phyloP scores from a whole-genome alignment of 1,284 basidiomycete genomes.

The Salmacisia buchloeana region DNA sequence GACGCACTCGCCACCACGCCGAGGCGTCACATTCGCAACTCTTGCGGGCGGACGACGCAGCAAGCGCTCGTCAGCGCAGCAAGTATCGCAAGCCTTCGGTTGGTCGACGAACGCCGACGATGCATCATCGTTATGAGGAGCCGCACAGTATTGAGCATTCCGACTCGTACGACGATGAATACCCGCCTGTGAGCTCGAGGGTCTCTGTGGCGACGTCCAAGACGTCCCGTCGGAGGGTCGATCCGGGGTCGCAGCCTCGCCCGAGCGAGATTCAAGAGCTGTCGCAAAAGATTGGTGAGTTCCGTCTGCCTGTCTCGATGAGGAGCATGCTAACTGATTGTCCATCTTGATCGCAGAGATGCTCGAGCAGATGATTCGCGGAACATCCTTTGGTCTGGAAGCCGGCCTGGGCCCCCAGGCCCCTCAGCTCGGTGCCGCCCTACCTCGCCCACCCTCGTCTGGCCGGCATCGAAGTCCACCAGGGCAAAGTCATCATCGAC shows the following conservation, averaged over 20 bases:
- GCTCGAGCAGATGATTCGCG: not conserved
- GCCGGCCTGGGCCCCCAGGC: not conserved
- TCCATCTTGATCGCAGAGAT: not conserved
- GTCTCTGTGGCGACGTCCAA: not conserved
- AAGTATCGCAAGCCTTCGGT: too few species aligned
- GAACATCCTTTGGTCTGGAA: not conserved
- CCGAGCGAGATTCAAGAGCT: not conserved
- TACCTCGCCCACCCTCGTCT: not conserved
- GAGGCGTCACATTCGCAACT: too few species aligned
- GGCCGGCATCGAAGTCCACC: not conserved
- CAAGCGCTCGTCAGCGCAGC: too few species aligned
- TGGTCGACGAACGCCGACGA: too few species aligned
- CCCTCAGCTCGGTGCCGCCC: not conserved
- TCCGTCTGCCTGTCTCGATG: not conserved
- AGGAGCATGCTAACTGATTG: not conserved
- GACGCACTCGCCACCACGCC: too few species aligned
- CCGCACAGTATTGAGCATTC: too few species aligned
- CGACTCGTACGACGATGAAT: not conserved
- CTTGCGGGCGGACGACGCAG: too few species aligned
- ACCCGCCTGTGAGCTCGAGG: not conserved
- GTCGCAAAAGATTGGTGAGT: slow-evolving; percentile 6
- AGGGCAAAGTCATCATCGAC: not conserved
- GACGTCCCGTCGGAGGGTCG: not conserved
- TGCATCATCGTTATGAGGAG: too few species aligned
- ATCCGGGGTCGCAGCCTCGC: not conserved